A percentile compares a stretch with the other conserved stretches of the same genome.
phyloP scores from a whole-genome alignment of 2,329 filamentous ascomycete species.

The Diplodia intermedia region DNA sequence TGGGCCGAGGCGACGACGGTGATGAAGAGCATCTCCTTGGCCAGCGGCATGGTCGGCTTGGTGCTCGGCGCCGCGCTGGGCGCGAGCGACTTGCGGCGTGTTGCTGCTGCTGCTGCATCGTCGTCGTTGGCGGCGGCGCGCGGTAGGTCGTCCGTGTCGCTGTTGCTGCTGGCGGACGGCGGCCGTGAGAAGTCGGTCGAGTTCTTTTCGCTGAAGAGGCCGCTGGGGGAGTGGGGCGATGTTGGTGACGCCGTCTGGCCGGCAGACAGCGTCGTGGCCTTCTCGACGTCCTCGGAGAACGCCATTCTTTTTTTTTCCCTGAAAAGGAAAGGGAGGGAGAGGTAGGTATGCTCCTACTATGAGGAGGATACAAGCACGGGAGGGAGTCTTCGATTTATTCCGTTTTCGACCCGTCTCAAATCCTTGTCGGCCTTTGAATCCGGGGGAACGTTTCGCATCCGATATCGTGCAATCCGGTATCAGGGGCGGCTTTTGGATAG shows the following conservation, averaged over 20 bases:
- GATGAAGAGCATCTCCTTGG: conserved; percentile 35
- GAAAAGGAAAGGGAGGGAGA: neutral
- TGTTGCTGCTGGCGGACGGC: neutral
- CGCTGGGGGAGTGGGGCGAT: neutral
- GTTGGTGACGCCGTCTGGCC: neutral
- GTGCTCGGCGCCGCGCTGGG: neutral
- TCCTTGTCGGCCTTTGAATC: neutral
- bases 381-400: neutral
- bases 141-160: neutral
- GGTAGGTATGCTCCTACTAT: neutral
- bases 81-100: neutral
- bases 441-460: neutral
- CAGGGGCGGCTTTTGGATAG: neutral
- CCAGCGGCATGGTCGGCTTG: conserved; percentile 19
- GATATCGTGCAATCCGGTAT: neutral
- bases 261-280: conserved; percentile 1
- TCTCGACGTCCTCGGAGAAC: conserved; percentile 17
- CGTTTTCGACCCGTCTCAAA: neutral
- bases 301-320: conserved; percentile 6
- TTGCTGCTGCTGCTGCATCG: neutral
- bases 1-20: conserved; percentile 33
- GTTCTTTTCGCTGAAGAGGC: conserved; percentile 6
- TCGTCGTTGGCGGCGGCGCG: neutral
- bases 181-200: neutral
- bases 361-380: neutral